Base-by-base conservation (phyloP, 805 yeast genomes). In the Yamadazyma laniorum region DNA sequence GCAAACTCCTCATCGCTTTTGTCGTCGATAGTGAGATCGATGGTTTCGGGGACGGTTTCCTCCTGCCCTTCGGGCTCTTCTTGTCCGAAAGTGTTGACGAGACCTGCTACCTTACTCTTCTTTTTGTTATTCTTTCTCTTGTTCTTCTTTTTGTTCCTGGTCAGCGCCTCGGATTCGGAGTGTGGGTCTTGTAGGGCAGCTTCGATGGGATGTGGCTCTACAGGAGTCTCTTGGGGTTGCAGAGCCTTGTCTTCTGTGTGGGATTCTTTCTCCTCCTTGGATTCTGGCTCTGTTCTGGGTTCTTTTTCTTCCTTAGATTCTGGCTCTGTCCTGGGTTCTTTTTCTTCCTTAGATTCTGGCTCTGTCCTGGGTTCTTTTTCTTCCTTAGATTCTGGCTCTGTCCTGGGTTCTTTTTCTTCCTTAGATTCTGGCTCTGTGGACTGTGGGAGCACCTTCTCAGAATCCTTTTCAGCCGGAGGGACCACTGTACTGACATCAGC, bases 1-100 rank as follows among this genome's bases (percentile, higher is more conserved):
- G 35, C 29, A 29, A 46, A 46, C 18, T 46, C 50, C 3, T 46
- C 50, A 15, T 46, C 50, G 15, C 30, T 34, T 23, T 25, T 18
- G 6, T 21, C 23, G 23, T 21, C 23, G 23, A 21, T 9, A 9
- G 23, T 21, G 23, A 21, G 23, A 21, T 21, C 23, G 9, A 21
- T 21, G 23, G 23, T 21, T 9, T 26, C 30, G 14, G 19, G 18
- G 16, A n/a, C 16, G 6, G 19, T 27, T 6, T 37, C 40, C 6
- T 9, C 4, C 14, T 18, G 17, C n/a, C 32, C 27, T n/a, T 34
- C 29, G 4, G 30, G 25, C 25, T 34, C 37, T 14, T 29, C 17
- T 28, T 36, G 35, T n/a, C n/a, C n/a, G 15, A 37, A 32, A 5
- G 30, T 19, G 23, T 29, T 37, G 6, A 32, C 35, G 16, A 37